Evolutionary conservation across 495 filamentous ascomycete species (phyloP).

Genomic region (Amphirosellinia nigrospora): DNA sequence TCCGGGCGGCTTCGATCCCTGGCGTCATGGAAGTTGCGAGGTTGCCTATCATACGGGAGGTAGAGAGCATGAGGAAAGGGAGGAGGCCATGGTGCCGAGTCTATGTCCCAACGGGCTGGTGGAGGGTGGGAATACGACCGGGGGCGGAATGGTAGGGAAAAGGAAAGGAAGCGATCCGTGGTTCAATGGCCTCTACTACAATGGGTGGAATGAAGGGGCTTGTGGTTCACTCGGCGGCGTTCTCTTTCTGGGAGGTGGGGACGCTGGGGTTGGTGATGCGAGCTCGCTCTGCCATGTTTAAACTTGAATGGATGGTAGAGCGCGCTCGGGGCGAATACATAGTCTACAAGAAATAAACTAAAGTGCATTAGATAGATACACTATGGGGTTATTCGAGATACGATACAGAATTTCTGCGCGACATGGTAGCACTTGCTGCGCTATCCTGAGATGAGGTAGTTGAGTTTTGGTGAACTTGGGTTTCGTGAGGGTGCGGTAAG

Average conservation of each 20-base stretch:
- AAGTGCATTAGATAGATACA: background rate
- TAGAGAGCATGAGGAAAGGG: background rate
- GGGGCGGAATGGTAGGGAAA: background rate
- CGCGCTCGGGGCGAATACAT: background rate
- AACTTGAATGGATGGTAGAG: background rate
- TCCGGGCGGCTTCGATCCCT: constrained; percentile 40
- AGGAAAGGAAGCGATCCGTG: background rate
- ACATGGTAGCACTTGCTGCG: background rate
- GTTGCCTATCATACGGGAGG: constrained; percentile 36
- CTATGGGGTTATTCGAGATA: background rate
- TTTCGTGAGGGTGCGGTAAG: no score
- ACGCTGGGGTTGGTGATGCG: constrained; percentile 26
- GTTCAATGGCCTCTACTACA: constrained; percentile 37
- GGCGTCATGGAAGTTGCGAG: constrained; percentile 36
- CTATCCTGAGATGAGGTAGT: background rate
- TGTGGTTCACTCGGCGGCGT: constrained; percentile 30
- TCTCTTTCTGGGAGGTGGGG: constrained; percentile 29
- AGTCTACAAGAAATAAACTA: background rate
- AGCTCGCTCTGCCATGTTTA: constrained; percentile 2
- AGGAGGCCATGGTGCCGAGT: background rate
- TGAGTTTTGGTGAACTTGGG: background rate
- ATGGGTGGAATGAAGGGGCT: constrained; percentile 41
- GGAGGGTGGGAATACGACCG: background rate
- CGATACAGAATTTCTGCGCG: background rate
- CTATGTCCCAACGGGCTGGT: constrained; percentile 39